phyloP scores from a whole-genome alignment of 2,329 filamentous ascomycete species.

The Penicillium paneum region DNA sequence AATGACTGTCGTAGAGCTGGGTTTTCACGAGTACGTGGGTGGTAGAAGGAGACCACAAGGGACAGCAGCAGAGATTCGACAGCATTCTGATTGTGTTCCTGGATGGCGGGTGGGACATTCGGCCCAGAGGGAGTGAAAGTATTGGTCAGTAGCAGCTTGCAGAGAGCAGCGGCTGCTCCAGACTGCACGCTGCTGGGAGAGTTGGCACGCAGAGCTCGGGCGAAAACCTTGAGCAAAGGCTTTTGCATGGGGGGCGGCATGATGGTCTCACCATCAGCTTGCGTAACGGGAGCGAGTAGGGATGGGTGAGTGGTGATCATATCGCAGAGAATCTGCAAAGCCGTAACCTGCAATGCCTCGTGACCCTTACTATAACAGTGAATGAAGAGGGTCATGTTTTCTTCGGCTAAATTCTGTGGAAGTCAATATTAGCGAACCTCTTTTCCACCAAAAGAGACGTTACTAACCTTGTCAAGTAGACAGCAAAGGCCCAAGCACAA shows the following conservation, averaged over 20 bases:
- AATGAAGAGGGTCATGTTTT: constrained; percentile 89
- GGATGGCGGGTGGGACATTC: constrained; percentile 54
- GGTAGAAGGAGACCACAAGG: constrained; percentile 83
- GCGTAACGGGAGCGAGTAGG: constrained; percentile 60
- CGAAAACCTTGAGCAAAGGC: constrained; percentile 77
- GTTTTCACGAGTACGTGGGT: constrained; percentile 75
- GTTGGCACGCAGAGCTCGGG: constrained; percentile 71
- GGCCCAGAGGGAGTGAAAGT: constrained; percentile 55
- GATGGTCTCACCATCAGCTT: constrained; percentile 50
- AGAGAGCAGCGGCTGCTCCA: constrained; percentile 74
- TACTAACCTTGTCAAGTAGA: constrained; percentile 71
- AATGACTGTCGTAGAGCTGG: constrained; percentile 80
- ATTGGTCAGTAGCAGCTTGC: constrained; percentile 79
- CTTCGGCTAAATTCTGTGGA: constrained; percentile 71
- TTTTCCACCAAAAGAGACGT: not conserved
- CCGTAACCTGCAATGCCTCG: constrained; percentile 81
- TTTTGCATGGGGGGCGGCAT: constrained; percentile 50
- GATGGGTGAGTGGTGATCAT: constrained; percentile 86
- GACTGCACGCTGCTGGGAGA: constrained; percentile 73
- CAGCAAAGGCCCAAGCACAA: constrained; percentile 88
- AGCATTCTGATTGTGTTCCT: constrained; percentile 53
- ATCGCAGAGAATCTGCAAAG: constrained; percentile 87
- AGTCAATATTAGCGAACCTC: constrained; percentile 9
- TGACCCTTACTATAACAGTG: constrained; percentile 95
- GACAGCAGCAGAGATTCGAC: constrained; percentile 75